These are phyloP conservation scores for Rhododendron mucronatum DNA, from an alignment of 148 eudicot species.

Conservation along the genomic window DNA sequence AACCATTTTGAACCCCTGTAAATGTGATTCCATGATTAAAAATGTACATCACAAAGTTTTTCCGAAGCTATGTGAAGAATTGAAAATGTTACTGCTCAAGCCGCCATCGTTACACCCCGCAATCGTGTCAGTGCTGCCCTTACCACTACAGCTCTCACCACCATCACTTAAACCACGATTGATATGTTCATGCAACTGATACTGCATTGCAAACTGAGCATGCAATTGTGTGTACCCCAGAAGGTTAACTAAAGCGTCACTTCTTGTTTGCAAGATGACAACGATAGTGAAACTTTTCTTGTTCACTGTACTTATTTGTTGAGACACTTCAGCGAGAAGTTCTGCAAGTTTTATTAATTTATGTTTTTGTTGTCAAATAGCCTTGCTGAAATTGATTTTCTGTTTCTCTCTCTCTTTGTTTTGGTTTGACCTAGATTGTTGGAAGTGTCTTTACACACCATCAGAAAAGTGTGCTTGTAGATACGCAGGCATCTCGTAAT, in stretches of 20 bases:
- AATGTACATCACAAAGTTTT: not conserved
- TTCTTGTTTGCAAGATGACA: not conserved
- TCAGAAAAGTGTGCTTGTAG: conserved; percentile 98
- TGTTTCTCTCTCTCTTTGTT: not conserved
- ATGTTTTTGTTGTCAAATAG: not conserved
- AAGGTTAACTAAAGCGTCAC: not conserved
- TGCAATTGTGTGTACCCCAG: not conserved
- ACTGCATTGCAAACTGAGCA: not conserved
- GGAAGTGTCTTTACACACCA: conserved; percentile 93
- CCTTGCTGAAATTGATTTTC: conserved; percentile 13
- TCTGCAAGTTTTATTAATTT: not conserved
- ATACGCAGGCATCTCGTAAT: conserved; percentile 88
- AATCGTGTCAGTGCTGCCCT: not conserved
- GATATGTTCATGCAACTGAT: not conserved
- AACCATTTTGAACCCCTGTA: not conserved
- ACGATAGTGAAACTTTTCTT: not conserved
- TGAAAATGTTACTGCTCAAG: not conserved
- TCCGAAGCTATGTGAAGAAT: not conserved
- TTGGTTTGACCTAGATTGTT: conserved; percentile 55
- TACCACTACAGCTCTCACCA: not conserved
- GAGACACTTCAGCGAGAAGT: not conserved
- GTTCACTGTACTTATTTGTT: not conserved
- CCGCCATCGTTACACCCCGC: not conserved
- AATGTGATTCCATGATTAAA: not conserved
- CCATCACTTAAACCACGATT: not conserved